A percentile compares a stretch with the other conserved stretches of the same genome.
Conservation (phyloP, 768 basidiomycete genomes). For the Crucibulum laeve region DNA sequence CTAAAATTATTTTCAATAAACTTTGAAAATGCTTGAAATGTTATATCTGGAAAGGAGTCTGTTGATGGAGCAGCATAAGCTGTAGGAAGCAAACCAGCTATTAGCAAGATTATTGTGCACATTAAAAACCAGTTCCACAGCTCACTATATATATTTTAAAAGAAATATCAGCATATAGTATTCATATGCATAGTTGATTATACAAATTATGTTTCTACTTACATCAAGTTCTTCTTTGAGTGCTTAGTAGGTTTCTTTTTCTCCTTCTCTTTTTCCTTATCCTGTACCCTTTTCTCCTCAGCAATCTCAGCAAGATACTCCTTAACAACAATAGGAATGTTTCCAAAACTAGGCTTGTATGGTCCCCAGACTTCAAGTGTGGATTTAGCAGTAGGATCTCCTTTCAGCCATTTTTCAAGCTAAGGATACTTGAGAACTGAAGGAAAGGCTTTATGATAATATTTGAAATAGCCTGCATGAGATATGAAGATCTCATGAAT, state of each 20-base stretch:
- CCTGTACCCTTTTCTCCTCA: neutral
- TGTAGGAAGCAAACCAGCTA: too few species aligned
- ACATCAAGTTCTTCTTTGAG: neutral
- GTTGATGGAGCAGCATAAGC: too few species aligned
- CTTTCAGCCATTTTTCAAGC: neutral
- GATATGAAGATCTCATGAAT: neutral
- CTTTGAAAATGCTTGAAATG: too few species aligned
- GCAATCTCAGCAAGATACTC: neutral
- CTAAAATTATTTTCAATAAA: too few species aligned
- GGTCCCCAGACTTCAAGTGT: neutral
- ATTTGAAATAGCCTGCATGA: neutral
- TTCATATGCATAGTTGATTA: too few species aligned
- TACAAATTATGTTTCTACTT: too few species aligned
- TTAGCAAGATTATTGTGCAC: too few species aligned
- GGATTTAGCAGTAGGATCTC: neutral
- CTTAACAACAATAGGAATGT: neutral
- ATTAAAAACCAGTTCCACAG: too few species aligned
- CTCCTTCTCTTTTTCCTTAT: neutral
- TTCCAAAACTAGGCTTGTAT: neutral
- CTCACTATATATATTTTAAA: too few species aligned
- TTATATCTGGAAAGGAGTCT: too few species aligned
- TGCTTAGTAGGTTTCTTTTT: neutral
- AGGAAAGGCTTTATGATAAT: neutral
- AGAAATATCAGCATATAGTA: too few species aligned
- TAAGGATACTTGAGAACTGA: neutral